phyloP scores from a whole-genome alignment of 1,284 basidiomycete genomes.

The Amylostereum areolatum region DNA sequence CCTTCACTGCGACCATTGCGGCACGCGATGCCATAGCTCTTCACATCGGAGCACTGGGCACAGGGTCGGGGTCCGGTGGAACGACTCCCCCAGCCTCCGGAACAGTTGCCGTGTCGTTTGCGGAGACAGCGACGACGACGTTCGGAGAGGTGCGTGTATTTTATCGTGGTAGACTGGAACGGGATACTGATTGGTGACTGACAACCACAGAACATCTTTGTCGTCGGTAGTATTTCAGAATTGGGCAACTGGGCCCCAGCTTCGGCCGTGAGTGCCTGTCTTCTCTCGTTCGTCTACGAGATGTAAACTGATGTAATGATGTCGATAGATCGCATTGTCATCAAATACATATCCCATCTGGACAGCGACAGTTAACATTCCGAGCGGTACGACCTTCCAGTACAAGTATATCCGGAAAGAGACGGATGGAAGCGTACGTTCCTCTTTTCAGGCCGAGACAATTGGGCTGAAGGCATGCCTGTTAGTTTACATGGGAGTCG shows the following conservation, averaged over 20 bases:
- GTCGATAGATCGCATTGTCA: slow-evolving; percentile 43
- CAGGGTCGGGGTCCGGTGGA: slow-evolving; percentile 9
- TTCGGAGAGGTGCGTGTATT: slow-evolving; percentile 42
- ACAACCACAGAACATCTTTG: slow-evolving; percentile 45
- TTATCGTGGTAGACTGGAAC: background rate
- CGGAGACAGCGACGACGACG: slow-evolving; percentile 47
- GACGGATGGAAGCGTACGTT: slow-evolving; percentile 44
- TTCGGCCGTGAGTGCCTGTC: slow-evolving; percentile 32
- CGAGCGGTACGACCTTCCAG: slow-evolving; percentile 42
- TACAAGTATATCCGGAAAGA: slow-evolving; percentile 61
- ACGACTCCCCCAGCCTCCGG: slow-evolving; percentile 9
- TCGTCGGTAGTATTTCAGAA: slow-evolving; percentile 50
- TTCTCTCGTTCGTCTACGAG: background rate
- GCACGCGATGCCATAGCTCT: slow-evolving; percentile 54
- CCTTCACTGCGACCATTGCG: slow-evolving; percentile 45
- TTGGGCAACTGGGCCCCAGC: slow-evolving; percentile 45
- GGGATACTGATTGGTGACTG: too few relatives aligned
- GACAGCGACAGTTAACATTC: slow-evolving; percentile 43
- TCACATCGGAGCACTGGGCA: slow-evolving; percentile 37
- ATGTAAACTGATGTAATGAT: background rate
- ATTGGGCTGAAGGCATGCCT: background rate
- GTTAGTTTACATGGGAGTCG: slow-evolving; percentile 44
- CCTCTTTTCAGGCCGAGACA: background rate
- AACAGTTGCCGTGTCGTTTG: slow-evolving; percentile 40
- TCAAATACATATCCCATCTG: slow-evolving; percentile 51